Percentiles rank a stretch among this genome's conserved stretches.
phyloP scores from a whole-genome alignment of 139 green algal genomes.

The Auxenochlorella pyrenoidosa region DNA sequence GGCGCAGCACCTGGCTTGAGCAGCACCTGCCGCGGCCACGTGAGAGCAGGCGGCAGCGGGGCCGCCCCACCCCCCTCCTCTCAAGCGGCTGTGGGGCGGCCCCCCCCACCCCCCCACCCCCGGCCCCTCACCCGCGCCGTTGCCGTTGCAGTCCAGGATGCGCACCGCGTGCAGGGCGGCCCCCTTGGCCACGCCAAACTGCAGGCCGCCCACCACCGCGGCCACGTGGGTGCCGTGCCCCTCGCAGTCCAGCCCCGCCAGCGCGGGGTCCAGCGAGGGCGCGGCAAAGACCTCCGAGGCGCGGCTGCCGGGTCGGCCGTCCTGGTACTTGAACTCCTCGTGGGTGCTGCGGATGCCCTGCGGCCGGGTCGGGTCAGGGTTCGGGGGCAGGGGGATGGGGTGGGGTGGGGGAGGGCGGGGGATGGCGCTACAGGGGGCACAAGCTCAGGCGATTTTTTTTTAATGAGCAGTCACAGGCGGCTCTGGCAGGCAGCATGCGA shows the following conservation, averaged over 20 bases:
- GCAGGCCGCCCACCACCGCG: conserved; percentile 64
- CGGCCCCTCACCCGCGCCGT: conserved; percentile 30
- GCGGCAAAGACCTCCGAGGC: conserved; percentile 12
- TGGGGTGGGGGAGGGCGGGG: no score
- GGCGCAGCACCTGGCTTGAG: no score
- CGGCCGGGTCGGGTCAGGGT: not conserved
- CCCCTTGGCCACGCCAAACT: conserved; percentile 77
- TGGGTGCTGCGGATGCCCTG: conserved; percentile 63
- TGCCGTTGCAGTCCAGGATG: conserved; percentile 69
- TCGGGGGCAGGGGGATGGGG: no score
- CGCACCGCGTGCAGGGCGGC: conserved; percentile 61
- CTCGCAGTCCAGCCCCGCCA: conserved; percentile 59
- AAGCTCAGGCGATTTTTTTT: no score
- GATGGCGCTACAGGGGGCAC: no score
- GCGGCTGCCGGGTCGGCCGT: not conserved
- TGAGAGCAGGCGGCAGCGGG: no score
- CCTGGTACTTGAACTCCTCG: conserved; percentile 46
- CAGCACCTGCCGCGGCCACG: no score
- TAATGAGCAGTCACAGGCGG: no score
- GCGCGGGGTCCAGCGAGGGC: not conserved
- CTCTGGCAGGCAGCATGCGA: no score
- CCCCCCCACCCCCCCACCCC: no score
- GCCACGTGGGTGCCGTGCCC: conserved; percentile 81
- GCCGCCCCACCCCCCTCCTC: no score
- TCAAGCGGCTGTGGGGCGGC: no score